phyloP scores from a whole-genome alignment of 1,284 basidiomycete species.

The Phellinidium pouzarii region DNA sequence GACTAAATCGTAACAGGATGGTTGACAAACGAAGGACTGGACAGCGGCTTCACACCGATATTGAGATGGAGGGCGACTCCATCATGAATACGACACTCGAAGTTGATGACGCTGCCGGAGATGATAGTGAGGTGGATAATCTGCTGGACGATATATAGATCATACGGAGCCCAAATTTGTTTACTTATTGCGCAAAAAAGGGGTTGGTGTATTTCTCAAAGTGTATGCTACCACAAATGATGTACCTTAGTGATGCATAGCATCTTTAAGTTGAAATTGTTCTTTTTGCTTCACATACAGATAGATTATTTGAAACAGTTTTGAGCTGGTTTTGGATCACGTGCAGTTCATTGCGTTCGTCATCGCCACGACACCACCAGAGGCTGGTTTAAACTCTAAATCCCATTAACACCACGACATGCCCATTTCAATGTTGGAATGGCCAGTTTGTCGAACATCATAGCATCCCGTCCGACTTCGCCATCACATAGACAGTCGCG shows the following conservation, averaged over 20 bases:
- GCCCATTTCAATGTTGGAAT: conserved; percentile 6
- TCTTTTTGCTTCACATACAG: too few species aligned
- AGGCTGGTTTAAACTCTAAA: background rate
- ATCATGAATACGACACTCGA: conserved; percentile 20
- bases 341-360: too few species aligned
- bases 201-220: background rate
- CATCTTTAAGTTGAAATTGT: too few species aligned
- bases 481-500: conserved; percentile 13
- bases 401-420: background rate
- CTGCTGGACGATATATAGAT: conserved; percentile 17
- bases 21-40: background rate
- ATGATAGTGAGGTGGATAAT: conserved; percentile 24
- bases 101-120: conserved; percentile 19
- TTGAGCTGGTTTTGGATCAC: too few species aligned
- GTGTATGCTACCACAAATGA: background rate
- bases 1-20: background rate
- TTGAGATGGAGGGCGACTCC: conserved; percentile 18
- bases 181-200: background rate
- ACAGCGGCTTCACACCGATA: background rate
- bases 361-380: too few species aligned
- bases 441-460: conserved; percentile 5
- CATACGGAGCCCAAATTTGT: background rate
- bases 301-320: too few species aligned
- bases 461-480: background rate
- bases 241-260: too few species aligned